A percentile compares a stretch with the other conserved stretches of the same genome.
These are phyloP conservation scores for Furcasterigmium sp. DNA, from an alignment of 2,329 filamentous ascomycete species.

Conservation along the genomic window DNA sequence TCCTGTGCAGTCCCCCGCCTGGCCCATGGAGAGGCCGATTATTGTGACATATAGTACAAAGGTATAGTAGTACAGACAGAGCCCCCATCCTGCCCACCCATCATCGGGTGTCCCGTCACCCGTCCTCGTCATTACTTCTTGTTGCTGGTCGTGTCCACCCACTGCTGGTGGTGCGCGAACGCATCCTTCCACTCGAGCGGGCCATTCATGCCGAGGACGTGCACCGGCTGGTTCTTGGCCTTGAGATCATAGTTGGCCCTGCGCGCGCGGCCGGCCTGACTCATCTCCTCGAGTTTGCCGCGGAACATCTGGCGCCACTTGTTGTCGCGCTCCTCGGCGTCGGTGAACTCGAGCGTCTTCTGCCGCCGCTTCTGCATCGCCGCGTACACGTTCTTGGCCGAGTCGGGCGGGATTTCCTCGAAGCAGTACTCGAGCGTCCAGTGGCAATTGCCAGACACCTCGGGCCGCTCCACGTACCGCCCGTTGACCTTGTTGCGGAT, in stretches of 20 bases:
- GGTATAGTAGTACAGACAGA: background rate
- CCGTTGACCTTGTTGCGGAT: slow-evolving; percentile 70
- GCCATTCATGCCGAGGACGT: slow-evolving; percentile 38
- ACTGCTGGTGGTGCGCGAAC: slow-evolving; percentile 19
- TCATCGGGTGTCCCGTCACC: no score
- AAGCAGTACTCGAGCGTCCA: slow-evolving; percentile 82
- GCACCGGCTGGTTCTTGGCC: slow-evolving; percentile 40
- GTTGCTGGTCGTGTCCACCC: slow-evolving; percentile 2
- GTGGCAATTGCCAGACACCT: slow-evolving; percentile 33
- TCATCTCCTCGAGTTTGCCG: slow-evolving; percentile 33
- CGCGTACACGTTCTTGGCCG: slow-evolving; percentile 48
- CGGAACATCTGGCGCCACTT: slow-evolving; percentile 42
- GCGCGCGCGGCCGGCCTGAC: slow-evolving; percentile 51
- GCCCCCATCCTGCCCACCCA: background rate
- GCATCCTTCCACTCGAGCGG: slow-evolving; percentile 26
- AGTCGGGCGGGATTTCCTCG: slow-evolving; percentile 47
- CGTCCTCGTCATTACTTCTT: background rate
- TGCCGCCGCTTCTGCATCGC: slow-evolving; percentile 52
- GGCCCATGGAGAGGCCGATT: background rate
- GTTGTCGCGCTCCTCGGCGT: slow-evolving; percentile 32
- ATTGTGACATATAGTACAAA: no score
- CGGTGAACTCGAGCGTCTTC: slow-evolving; percentile 31
- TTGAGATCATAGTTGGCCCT: slow-evolving; percentile 48
- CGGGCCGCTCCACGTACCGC: slow-evolving; percentile 55
- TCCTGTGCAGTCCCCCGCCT: no score